Evolutionary conservation across 495 filamentous ascomycete genomes (phyloP), one percentile per base, ranked within the genome.

Genomic region (Cercophora sp.): DNA sequence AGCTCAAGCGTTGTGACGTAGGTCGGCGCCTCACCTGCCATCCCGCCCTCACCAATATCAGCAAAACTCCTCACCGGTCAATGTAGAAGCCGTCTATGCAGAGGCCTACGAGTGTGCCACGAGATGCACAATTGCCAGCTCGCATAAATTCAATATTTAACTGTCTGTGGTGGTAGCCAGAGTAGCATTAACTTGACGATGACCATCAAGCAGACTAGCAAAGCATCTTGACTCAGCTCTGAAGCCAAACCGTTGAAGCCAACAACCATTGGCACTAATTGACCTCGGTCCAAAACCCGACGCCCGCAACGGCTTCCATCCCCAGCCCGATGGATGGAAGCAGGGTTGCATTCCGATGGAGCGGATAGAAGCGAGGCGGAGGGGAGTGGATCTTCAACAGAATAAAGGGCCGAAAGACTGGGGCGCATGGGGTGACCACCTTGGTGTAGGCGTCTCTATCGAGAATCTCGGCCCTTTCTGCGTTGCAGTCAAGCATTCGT

Each of bases 401-500:
- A n/a, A 18, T 39, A 39, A 39, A 15, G 36, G 36, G 8, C 36
- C 36, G 36, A 39, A 39, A 39, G 36, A 39, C n/a, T 37, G 5
- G 13, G 13, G 13, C 4, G 11, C 4, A 4, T 37, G 5, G 34
- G 36, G 4, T 39, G 36, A 8, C 29, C 29, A 6, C 29, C 29
- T 32, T n/a, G n/a, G 29, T 32, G 29, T 32, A 39, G 36, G 8
- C n/a, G n/a, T 11, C 5, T 39, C 5, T 8, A 11, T 39, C n/a
- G 36, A 39, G 36, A 8, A 39, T 39, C 36, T 39, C 36, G 36
- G 36, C 22, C 36, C 36, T 39, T 39, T 39, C 36, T 20, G 36
- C n/a, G 36, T 39, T 39, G 36, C 36, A 39, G n/a, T 39, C 36
- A 18, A 39, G 36, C 5, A 6, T 39, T 39, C n/a, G n/a, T n/a